phyloP scores from a whole-genome alignment of 257 asterid species.

The Gynochthodes officinalis region DNA sequence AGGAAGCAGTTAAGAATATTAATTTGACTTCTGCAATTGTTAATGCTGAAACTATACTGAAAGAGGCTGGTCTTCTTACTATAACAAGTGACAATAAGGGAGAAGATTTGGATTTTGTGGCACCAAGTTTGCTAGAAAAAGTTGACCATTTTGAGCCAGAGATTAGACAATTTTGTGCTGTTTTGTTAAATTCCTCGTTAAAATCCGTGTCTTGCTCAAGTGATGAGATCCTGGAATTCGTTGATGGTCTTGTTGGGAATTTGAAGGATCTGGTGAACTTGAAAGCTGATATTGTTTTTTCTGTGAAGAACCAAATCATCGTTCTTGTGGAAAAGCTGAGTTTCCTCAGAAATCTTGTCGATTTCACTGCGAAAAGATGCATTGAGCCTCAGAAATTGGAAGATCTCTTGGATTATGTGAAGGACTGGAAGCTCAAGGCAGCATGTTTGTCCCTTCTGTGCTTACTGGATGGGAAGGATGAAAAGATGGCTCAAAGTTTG shows the following conservation, averaged over 20 bases:
- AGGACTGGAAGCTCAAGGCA: neutral
- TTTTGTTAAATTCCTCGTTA: neutral
- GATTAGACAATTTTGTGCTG: neutral
- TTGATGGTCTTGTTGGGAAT: neutral
- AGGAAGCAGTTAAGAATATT: neutral
- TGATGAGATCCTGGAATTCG: neutral
- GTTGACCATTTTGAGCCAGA: neutral
- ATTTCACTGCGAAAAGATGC: neutral
- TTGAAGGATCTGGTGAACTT: neutral
- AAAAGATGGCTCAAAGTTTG: neutral
- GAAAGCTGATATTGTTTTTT: neutral
- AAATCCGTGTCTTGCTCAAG: neutral
- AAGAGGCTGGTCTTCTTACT: neutral
- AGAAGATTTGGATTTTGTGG: neutral
- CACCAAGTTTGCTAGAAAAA: neutral
- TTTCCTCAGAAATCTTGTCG: neutral
- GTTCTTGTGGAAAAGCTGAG: neutral
- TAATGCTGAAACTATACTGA: neutral
- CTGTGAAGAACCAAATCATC: neutral
- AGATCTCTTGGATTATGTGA: neutral
- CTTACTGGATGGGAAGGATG: conserved; percentile 1
- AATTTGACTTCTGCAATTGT: neutral
- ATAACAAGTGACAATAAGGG: neutral
- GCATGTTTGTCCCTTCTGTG: neutral
- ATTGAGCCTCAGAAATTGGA: neutral